Evolutionary conservation across 768 basidiomycete species (phyloP), one percentile per base, ranked within the genome.

Genomic region (Tulasnella sp.): DNA sequence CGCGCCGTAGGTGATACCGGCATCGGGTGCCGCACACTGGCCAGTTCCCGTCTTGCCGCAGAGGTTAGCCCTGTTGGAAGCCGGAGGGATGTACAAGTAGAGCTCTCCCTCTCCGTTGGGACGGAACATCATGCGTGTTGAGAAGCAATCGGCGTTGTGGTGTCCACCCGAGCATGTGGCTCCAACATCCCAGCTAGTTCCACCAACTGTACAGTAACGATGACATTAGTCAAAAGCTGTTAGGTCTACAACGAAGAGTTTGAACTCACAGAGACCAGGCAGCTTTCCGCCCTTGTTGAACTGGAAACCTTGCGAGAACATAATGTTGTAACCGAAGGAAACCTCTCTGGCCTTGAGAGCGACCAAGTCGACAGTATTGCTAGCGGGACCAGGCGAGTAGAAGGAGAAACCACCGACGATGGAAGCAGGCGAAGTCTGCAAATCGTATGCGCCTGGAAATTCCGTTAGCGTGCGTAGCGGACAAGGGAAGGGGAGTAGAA

Each of bases 61-160:
- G 29, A 56, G 45, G 43, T 52, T 54, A 29, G 24, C 56, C 41
- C 41, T 47, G 54, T 34, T 42, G 26, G 45, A 27, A 27, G 23
- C 34, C 29, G 19, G 23, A 21, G 84, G 85, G 30, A 84, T 76
- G 72, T 88, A 86, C 58, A 82, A 80, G 76, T 86, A 86, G 48
- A 86, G 66, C 72, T 86, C 85, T 41, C 83, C 85, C 27, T 67
- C 70, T 50, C 80, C 83, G 3, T 77, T 69, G 4, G 70, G 82
- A 81, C 83, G 78, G 81, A 82, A 86, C 85, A 88, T 86, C 44
- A 85, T 72, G 63, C 84, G 80, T 44, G 76, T 76, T 13, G 80
- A 81, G 73, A 81, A 83, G 75, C 85, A 85, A 15, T 85, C 73
- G 21, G 78, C 69, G 30, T 75, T 72, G 48, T 82, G 79, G 49